Conservation (phyloP, 768 basidiomycete genomes). For the Tremella fuciformis region DNA sequence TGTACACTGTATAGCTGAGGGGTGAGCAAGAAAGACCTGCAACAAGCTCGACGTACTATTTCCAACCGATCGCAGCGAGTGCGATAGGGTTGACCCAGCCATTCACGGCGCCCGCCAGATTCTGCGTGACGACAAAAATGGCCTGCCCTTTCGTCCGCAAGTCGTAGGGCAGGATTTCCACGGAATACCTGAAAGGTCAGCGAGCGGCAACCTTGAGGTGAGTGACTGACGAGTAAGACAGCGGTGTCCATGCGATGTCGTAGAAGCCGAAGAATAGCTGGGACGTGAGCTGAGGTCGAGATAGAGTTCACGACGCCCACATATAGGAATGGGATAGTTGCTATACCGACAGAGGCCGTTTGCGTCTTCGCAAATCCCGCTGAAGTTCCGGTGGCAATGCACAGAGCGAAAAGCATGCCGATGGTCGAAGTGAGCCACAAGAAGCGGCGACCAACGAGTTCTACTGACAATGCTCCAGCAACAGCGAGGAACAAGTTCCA, state of each 20-base stretch:
- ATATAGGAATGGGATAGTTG: constrained; percentile 42
- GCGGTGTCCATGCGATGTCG: constrained; percentile 1
- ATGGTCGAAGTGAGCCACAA: constrained; percentile 26
- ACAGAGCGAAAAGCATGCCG: constrained; percentile 30
- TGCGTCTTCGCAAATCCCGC: constrained; percentile 23
- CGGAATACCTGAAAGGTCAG: neutral
- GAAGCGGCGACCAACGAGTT: constrained; percentile 33
- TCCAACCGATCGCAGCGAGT: constrained; percentile 1
- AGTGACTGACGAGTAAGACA: neutral
- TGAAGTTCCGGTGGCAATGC: constrained; percentile 28
- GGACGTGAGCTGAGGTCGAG: constrained; percentile 5
- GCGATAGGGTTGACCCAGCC: neutral
- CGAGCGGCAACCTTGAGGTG: too few relatives aligned
- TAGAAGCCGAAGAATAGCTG: too few relatives aligned
- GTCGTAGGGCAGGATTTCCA: neutral
- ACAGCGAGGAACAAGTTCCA: constrained; percentile 14
- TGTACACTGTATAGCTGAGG: constrained; percentile 3
- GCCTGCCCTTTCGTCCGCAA: constrained; percentile 1
- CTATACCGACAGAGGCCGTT: constrained; percentile 16
- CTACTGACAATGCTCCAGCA: constrained; percentile 20
- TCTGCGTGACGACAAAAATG: neutral
- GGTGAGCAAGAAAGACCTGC: too few relatives aligned
- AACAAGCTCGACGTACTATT: neutral
- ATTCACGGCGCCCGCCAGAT: neutral
- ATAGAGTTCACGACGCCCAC: neutral